Base-by-base conservation (phyloP, 1,139 yeast genomes). In the Diutina ranongensis region DNA sequence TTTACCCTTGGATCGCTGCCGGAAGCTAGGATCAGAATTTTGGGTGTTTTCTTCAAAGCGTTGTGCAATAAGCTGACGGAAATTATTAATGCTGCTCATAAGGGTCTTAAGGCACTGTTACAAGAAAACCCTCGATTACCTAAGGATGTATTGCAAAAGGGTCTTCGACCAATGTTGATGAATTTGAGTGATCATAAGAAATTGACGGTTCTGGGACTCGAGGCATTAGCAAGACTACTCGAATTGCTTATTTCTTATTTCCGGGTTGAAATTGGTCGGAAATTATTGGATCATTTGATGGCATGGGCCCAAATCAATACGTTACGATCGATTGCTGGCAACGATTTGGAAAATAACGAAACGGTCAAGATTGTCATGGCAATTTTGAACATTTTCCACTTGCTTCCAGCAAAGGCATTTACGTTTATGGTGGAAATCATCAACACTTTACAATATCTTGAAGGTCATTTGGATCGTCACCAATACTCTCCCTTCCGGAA, bases 291-390 rank as follows among this genome's bases (percentile, higher is more conserved):
- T 56, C 98, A 94, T 62, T 68, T 92, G 53, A 85, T 83, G 75
- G 96, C 97, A 0, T 89, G 97, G 96, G 96, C 97, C 0, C 94
- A 87, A 53, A 87, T 94, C 7, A 76, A 77, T 44, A 78, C 85
- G 1, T 64, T 94, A 45, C 76, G 85, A 45, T 76, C 76, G 52
- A 74, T 83, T 46, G 80, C 95, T 0, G 76, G 79, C 25, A 84
- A 80, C 54, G 89, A 83, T 47, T 69, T 87, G 49, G 87, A 81
- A 40, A 85, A 81, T 50, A 86, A 86, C 50, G 83, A 83, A 45
- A 83, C 89, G 0, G 83, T 87, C 15, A 84, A 85, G 57, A 83
- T 92, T 34, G 89, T 92, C 40, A 86, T 83, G 56, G 95, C 96
- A 0, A 87, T 94, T 47, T 71, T 94, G 55, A 88, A 92, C 54